phyloP scores from a whole-genome alignment of 306 rosid species.

The Myrica gale region DNA sequence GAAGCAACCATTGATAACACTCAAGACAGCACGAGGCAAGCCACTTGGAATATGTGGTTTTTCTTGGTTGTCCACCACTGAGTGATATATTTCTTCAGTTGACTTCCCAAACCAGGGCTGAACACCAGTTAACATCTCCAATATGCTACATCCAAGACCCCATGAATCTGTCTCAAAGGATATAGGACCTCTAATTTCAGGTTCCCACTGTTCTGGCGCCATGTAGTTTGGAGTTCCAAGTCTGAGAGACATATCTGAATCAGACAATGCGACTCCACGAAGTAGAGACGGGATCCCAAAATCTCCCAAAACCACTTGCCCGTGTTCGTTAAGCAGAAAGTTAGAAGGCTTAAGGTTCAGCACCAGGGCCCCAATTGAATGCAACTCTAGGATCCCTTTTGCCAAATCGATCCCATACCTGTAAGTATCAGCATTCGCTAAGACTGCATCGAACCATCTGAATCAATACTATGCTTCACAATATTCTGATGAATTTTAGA shows the following conservation, averaged over 20 bases:
- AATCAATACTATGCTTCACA: not conserved
- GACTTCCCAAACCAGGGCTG: conserved; percentile 81
- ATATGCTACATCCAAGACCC: conserved; percentile 83
- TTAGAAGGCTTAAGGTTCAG: conserved; percentile 84
- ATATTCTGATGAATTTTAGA: not conserved
- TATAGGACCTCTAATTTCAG: conserved; percentile 83
- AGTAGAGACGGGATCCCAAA: conserved; percentile 76
- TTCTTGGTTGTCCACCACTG: conserved; percentile 67
- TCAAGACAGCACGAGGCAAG: conserved; percentile 74
- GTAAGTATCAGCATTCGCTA: conserved; percentile 35
- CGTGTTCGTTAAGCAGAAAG: conserved; percentile 59
- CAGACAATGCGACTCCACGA: conserved; percentile 52
- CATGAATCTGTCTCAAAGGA: conserved; percentile 89
- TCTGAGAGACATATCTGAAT: conserved; percentile 57
- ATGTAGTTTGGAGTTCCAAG: conserved; percentile 91
- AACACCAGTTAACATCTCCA: conserved; percentile 87
- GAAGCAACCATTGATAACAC: conserved; percentile 75
- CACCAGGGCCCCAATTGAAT: conserved; percentile 61
- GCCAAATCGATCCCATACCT: conserved; percentile 83
- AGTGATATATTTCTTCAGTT: conserved; percentile 50
- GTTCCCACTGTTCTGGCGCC: conserved; percentile 98
- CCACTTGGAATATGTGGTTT: conserved; percentile 75
- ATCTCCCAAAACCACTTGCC: conserved; percentile 79
- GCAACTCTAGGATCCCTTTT: conserved; percentile 65
- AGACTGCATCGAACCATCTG: conserved; percentile 14